These are phyloP conservation scores for Fraxinus baroniana DNA, from an alignment of 305 asterid genomes.

Conservation along the genomic window DNA sequence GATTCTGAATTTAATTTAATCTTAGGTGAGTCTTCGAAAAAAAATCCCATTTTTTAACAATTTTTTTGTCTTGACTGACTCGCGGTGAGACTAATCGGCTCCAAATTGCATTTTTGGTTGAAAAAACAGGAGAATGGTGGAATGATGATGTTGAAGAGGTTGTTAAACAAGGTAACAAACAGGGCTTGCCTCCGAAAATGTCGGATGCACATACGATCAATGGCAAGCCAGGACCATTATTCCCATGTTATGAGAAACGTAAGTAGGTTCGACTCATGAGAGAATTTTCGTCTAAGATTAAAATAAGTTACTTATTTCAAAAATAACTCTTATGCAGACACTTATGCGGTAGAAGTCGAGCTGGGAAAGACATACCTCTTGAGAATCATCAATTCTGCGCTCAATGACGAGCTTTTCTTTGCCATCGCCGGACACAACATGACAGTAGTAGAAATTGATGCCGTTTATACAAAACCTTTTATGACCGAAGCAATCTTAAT, in stretches of 20 bases:
- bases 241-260: conserved; percentile 58
- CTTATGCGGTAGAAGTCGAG: conserved; percentile 54
- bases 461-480: conserved; percentile 66
- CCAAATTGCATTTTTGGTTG: not conserved
- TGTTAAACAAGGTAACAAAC: conserved; percentile 45
- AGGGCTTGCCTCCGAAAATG: conserved; percentile 54
- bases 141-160: conserved; percentile 52
- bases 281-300: not conserved
- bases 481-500: conserved; percentile 51
- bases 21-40: conserved; percentile 37
- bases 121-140: conserved; percentile 64
- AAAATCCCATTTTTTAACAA: not conserved
- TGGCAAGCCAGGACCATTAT: conserved; percentile 62
- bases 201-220: conserved; percentile 66
- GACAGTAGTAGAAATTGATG: conserved; percentile 66
- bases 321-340: conserved; percentile 33
- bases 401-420: conserved; percentile 59
- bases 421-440: conserved; percentile 54
- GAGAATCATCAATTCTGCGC: conserved; percentile 62
- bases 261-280: conserved; percentile 4
- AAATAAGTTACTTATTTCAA: not conserved
- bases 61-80: not conserved
- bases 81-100: not conserved
- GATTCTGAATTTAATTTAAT: conserved; percentile 39
- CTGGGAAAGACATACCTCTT: conserved; percentile 59